Evolutionary conservation across 2,329 filamentous ascomycete species (phyloP).

Genomic region (Zymoseptoria tritici): DNA sequence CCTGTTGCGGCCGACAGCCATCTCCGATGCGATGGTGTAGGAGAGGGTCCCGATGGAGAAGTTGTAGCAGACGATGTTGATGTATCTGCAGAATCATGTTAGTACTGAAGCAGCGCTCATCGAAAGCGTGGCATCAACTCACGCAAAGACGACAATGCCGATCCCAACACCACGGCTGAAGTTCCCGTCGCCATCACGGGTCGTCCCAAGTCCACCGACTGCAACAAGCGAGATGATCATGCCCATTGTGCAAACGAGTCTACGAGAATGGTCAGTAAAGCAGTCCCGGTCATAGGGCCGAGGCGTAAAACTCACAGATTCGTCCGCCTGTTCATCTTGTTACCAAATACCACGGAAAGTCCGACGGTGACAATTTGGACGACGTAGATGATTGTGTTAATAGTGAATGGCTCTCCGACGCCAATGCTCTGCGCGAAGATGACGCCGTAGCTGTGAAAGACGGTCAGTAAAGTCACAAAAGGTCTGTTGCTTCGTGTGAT

Average conservation of each 20-base stretch:
- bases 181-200: slow-evolving; percentile 6
- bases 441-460: slow-evolving; percentile 10
- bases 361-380: slow-evolving; percentile 18
- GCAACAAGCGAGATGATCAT: slow-evolving; percentile 15
- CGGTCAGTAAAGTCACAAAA: background rate
- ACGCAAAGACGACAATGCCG: slow-evolving; percentile 15
- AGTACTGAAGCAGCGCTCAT: background rate
- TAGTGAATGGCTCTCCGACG: slow-evolving; percentile 19
- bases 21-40: slow-evolving; percentile 32
- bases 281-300: background rate
- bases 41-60: slow-evolving; percentile 18
- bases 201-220: slow-evolving; percentile 19
- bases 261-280: background rate
- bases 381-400: slow-evolving; percentile 19
- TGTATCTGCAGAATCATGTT: slow-evolving; percentile 3
- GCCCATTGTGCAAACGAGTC: slow-evolving; percentile 15
- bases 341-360: slow-evolving; percentile 15
- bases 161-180: slow-evolving; percentile 15
- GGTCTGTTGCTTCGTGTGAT: background rate
- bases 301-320: slow-evolving; percentile 4
- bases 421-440: slow-evolving; percentile 18
- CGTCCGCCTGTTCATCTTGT: slow-evolving; percentile 14
- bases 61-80: slow-evolving; percentile 20
- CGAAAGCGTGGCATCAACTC: background rate
- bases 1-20: slow-evolving; percentile 43